phyloP scores from a whole-genome alignment of 106 monocot genomes.

The Narthecium ossifragum region DNA sequence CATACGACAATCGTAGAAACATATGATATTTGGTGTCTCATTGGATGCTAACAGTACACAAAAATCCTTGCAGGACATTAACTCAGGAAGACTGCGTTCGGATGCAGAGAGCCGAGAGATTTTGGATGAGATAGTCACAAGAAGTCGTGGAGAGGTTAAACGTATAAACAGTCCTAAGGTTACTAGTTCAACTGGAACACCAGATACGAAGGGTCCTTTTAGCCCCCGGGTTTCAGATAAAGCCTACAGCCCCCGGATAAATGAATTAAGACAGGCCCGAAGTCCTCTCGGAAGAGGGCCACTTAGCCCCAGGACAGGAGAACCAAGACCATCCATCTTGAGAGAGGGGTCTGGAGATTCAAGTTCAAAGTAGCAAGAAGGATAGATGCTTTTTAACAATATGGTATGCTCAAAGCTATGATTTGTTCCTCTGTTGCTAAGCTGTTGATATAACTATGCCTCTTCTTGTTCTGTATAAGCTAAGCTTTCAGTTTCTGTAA shows the following conservation, averaged over 20 bases:
- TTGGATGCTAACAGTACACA: too few relatives aligned
- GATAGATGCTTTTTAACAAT: not conserved
- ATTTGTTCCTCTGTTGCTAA: not conserved
- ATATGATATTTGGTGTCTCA: not conserved
- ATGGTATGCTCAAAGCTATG: not conserved
- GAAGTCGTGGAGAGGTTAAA: constrained; percentile 78
- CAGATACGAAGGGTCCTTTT: constrained; percentile 22
- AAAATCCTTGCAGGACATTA: not conserved
- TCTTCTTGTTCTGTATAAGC: not conserved
- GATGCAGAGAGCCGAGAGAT: constrained; percentile 37
- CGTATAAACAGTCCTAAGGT: constrained; percentile 62
- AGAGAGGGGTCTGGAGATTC: constrained; percentile 24
- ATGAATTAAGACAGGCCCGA: constrained; percentile 35
- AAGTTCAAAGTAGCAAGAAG: constrained; percentile 16
- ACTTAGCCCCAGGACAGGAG: constrained; percentile 40
- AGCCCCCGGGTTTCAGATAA: constrained; percentile 48
- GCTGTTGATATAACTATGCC: not conserved
- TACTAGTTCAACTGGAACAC: constrained; percentile 51
- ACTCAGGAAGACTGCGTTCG: not conserved
- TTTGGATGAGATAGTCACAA: constrained; percentile 69
- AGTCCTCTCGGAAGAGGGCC: constrained; percentile 23
- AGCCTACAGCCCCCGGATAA: constrained; percentile 41
- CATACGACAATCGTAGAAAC: not conserved
- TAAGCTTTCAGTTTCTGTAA: not conserved
- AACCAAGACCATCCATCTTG: constrained; percentile 43